Percentiles rank a stretch among this genome's conserved stretches.
These are phyloP conservation scores for Beauveria sp. DNA, from an alignment of 2,329 filamentous ascomycete genomes.

Conservation along the genomic window DNA sequence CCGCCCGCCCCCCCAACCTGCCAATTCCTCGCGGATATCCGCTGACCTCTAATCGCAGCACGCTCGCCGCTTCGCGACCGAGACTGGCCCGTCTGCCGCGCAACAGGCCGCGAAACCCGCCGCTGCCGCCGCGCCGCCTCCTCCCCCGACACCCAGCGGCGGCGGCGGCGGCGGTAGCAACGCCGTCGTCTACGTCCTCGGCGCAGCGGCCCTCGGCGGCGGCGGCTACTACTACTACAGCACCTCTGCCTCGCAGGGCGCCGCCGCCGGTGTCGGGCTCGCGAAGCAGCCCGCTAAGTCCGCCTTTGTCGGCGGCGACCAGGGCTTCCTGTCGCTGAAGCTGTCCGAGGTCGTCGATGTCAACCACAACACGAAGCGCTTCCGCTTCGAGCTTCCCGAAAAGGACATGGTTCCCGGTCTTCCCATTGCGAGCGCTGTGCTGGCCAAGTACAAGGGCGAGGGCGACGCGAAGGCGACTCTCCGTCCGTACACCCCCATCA, in stretches of 20 bases:
- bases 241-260: constrained; percentile 32
- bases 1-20: neutral
- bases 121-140: constrained; percentile 34
- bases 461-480: constrained; percentile 78
- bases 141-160: constrained; percentile 31
- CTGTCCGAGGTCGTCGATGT: constrained; percentile 69
- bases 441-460: constrained; percentile 87
- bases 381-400: constrained; percentile 83
- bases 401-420: constrained; percentile 78
- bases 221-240: constrained; percentile 48
- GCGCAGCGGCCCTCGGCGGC: constrained; percentile 50
- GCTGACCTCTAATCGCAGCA: constrained; percentile 34
- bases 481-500: constrained; percentile 87
- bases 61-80: constrained; percentile 61
- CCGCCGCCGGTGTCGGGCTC: constrained; percentile 24
- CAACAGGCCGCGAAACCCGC: constrained; percentile 27
- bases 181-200: constrained; percentile 51
- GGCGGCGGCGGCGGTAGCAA: constrained; percentile 40
- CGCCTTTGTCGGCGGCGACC: constrained; percentile 72
- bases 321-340: constrained; percentile 79
- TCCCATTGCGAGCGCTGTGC: constrained; percentile 71
- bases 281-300: constrained; percentile 36
- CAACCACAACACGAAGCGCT: constrained; percentile 92
- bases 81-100: constrained; percentile 21
- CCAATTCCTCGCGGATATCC: constrained; percentile 8